Percentiles rank a stretch among this genome's conserved stretches.
Conservation (phyloP, 495 filamentous ascomycete species). For the Astrothelium subdiscretum region DNA sequence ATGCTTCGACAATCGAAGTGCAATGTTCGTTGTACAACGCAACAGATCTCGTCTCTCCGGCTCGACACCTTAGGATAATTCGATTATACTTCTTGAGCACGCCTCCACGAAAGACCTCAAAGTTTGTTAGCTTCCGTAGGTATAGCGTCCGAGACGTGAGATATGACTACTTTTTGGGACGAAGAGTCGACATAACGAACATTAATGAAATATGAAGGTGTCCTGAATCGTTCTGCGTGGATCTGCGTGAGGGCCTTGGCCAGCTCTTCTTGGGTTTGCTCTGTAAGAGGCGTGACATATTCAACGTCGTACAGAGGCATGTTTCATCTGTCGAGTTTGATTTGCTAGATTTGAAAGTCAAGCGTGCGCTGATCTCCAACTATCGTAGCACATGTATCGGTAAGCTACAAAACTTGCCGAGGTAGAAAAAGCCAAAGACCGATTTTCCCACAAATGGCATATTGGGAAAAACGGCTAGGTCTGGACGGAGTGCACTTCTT, state of each 20-base stretch:
- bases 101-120: not conserved
- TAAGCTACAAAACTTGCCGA: not conserved
- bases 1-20: not conserved
- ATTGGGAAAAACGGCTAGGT: too few species aligned
- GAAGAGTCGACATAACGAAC: slow-evolving; percentile 20
- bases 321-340: not conserved
- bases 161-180: not conserved
- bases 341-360: not conserved
- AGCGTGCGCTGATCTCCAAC: too few species aligned
- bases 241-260: slow-evolving; percentile 23
- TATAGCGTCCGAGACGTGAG: not conserved
- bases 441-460: too few species aligned
- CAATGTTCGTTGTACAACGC: not conserved
- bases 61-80: not conserved
- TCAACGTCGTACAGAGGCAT: slow-evolving; percentile 32
- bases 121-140: not conserved
- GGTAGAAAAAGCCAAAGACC: too few species aligned
- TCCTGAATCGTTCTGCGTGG: slow-evolving; percentile 25
- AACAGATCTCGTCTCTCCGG: not conserved
- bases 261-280: slow-evolving; percentile 21
- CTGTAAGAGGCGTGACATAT: slow-evolving; percentile 20
- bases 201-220: slow-evolving; percentile 28
- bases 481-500: too few species aligned
- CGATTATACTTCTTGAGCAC: not conserved
- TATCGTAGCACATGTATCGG: too few species aligned